Conservation (phyloP, 495 filamentous ascomycete genomes). For the Eremomyces bilateralis region DNA sequence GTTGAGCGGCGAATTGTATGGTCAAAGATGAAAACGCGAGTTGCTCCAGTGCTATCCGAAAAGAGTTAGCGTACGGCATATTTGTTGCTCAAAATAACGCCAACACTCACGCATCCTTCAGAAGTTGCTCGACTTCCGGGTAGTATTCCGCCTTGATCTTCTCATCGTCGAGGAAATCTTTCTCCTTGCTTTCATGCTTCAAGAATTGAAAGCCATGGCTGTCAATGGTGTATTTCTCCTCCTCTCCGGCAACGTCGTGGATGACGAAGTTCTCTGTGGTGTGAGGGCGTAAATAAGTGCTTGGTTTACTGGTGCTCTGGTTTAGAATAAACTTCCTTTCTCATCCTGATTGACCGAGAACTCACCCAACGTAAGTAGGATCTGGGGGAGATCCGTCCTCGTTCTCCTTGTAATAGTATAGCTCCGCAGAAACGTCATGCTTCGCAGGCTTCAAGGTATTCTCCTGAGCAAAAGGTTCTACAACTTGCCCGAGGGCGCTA, state of each 20-base stretch:
- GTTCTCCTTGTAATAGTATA: conserved; percentile 3
- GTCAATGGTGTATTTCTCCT: conserved; percentile 6
- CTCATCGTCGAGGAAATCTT: conserved; percentile 32
- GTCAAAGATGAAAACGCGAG: conserved; percentile 47
- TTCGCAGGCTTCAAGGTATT: conserved; percentile 1
- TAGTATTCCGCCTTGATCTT: conserved; percentile 45
- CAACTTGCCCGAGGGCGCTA: conserved; percentile 1
- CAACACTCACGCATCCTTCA: conserved; percentile 33
- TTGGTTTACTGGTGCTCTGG: conserved; percentile 6
- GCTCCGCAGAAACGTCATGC: conserved; percentile 3
- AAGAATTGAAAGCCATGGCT: conserved; percentile 6
- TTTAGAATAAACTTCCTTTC: background rate
- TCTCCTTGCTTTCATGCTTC: conserved; percentile 7
- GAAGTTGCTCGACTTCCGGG: conserved; percentile 39
- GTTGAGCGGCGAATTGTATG: conserved; percentile 37
- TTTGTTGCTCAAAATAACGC: background rate
- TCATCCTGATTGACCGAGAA: background rate
- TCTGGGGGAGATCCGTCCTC: conserved; percentile 2
- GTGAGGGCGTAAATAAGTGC: conserved; percentile 5
- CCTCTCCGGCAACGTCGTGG: conserved; percentile 5
- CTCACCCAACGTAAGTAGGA: conserved; percentile 3
- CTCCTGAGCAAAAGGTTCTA: conserved; percentile 1
- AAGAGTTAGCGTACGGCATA: background rate
- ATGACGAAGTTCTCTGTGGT: background rate
- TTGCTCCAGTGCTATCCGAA: conserved; percentile 26